phyloP scores from a whole-genome alignment of 345 rosid genomes.

The Leavenworthia alabamica region DNA sequence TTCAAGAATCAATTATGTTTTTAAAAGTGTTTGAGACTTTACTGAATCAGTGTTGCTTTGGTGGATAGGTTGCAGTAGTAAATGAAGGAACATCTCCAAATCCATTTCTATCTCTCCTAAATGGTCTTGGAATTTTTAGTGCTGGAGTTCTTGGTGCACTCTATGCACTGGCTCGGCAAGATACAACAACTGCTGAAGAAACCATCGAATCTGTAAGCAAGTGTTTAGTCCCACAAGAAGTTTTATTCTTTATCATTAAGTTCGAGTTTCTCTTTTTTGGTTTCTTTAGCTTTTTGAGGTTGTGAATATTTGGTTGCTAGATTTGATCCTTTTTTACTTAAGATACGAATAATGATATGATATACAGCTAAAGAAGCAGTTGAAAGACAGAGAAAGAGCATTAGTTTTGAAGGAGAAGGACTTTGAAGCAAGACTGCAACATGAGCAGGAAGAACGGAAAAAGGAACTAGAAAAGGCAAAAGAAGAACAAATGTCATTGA shows the following conservation, averaged over 20 bases:
- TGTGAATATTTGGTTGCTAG: neutral
- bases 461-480: constrained; percentile 43
- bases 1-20: neutral
- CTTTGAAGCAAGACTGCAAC: constrained; percentile 48
- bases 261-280: neutral
- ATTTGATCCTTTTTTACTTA: neutral
- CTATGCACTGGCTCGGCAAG: constrained; percentile 64
- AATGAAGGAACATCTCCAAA: constrained; percentile 40
- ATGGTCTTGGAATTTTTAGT: constrained; percentile 71
- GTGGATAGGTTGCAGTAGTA: constrained; percentile 39
- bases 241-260: neutral
- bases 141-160: constrained; percentile 78
- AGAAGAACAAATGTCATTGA: constrained; percentile 52
- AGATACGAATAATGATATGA: neutral
- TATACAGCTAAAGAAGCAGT: constrained; percentile 52
- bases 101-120: constrained; percentile 58
- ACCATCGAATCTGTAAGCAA: constrained; percentile 57
- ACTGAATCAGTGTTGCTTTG: constrained; percentile 3
- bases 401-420: constrained; percentile 45
- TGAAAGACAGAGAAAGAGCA: constrained; percentile 66
- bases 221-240: neutral
- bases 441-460: constrained; percentile 55
- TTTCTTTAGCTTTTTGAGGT: neutral
- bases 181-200: constrained; percentile 44
- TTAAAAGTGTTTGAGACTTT: constrained; percentile 5